A percentile compares a stretch with the other conserved stretches of the same genome.
Evolutionary conservation across 495 filamentous ascomycete species (phyloP).

Genomic region (Paragyromitra xinjiangensis): DNA sequence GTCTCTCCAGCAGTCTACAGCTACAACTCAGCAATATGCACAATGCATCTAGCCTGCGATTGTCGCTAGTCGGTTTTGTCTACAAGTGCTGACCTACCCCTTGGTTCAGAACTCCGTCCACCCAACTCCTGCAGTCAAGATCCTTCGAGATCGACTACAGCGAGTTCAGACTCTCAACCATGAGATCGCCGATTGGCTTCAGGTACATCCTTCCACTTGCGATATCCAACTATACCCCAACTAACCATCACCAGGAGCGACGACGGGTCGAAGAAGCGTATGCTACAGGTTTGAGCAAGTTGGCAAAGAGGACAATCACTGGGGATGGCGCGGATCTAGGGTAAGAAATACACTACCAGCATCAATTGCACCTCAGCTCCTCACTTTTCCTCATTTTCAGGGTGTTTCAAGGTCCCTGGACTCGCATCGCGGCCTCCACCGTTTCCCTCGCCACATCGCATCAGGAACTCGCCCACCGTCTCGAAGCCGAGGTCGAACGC

Average conservation of each 20-base stretch:
- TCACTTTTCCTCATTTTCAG: slow-evolving; percentile 62
- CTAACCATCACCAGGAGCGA: slow-evolving; percentile 73
- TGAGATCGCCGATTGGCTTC: slow-evolving; percentile 96
- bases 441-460: slow-evolving; percentile 85
- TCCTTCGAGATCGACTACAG: slow-evolving; percentile 87
- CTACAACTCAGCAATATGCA: slow-evolving; percentile 38
- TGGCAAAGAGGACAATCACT: slow-evolving; percentile 73
- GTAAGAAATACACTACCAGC: slow-evolving; percentile 64
- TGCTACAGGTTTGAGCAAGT: slow-evolving; percentile 80
- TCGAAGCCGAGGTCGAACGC: slow-evolving; percentile 90
- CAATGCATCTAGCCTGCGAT: slow-evolving; percentile 17
- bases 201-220: slow-evolving; percentile 68
- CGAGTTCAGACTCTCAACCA: slow-evolving; percentile 84
- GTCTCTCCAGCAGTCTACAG: slow-evolving; percentile 55
- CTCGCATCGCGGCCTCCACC: slow-evolving; percentile 82
- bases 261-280: slow-evolving; percentile 92
- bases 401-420: slow-evolving; percentile 91
- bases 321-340: slow-evolving; percentile 81
- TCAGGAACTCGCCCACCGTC: slow-evolving; percentile 78
- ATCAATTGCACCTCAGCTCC: slow-evolving; percentile 34
- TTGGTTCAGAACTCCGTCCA: slow-evolving; percentile 75
- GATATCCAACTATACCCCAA: slow-evolving; percentile 16
- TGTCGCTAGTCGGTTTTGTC: slow-evolving; percentile 13
- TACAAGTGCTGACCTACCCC: slow-evolving; percentile 52
- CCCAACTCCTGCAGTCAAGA: slow-evolving; percentile 82